phyloP scores from a whole-genome alignment of 2,329 filamentous ascomycete genomes.

The Aspergillus flavus region DNA sequence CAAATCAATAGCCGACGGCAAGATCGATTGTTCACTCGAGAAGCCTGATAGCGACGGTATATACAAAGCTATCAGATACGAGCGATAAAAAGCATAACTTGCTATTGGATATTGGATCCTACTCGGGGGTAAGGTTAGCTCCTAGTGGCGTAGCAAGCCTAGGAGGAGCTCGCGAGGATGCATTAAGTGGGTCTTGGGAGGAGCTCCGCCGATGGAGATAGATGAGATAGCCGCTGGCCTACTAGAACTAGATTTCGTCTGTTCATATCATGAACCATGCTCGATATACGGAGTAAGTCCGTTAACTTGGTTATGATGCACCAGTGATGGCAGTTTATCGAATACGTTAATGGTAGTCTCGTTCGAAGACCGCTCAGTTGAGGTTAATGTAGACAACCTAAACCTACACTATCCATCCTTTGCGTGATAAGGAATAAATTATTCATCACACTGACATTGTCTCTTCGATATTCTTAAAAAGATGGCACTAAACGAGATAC shows the following conservation, averaged over 20 bases:
- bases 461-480: not conserved
- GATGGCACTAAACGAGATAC: not conserved
- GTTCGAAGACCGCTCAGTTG: not conserved
- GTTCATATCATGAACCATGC: not conserved
- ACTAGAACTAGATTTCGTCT: not conserved
- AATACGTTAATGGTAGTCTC: not conserved
- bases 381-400: not conserved
- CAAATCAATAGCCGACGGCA: too few species aligned
- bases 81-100: too few species aligned
- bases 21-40: too few species aligned
- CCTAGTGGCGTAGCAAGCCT: not conserved
- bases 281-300: not conserved
- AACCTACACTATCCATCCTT: not conserved
- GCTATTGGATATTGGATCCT: too few species aligned
- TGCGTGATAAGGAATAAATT: not conserved
- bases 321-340: not conserved
- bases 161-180: not conserved
- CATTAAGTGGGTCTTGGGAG: not conserved
- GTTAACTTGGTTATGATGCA: not conserved
- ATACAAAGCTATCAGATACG: too few species aligned
- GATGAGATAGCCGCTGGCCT: not conserved
- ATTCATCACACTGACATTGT: not conserved
- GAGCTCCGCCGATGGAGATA: not conserved
- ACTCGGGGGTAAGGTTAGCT: not conserved
- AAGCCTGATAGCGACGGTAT: too few species aligned